phyloP scores from a whole-genome alignment of 2,329 filamentous ascomycete genomes.

The Lasiodiplodia citricola region DNA sequence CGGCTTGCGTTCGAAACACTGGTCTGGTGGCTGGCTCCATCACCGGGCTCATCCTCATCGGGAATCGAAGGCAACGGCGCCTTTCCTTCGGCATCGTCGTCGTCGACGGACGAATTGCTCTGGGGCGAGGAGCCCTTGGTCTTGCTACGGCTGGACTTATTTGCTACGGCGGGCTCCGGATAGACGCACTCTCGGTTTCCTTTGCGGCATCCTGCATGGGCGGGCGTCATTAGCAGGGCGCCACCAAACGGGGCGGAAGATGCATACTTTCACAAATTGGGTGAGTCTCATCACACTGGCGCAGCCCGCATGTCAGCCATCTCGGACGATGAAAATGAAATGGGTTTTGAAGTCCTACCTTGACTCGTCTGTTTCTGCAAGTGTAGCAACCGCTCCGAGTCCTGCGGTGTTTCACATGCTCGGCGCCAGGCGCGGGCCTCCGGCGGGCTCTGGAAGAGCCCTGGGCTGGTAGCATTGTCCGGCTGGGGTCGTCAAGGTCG shows the following conservation, averaged over 20 bases:
- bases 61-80: slow-evolving; percentile 49
- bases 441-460: slow-evolving; percentile 35
- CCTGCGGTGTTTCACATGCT: slow-evolving; percentile 89
- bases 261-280: slow-evolving; percentile 78
- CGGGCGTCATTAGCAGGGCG: slow-evolving; percentile 30
- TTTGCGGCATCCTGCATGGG: slow-evolving; percentile 76
- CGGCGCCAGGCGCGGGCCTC: slow-evolving; percentile 46
- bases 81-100: slow-evolving; percentile 53
- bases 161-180: slow-evolving; percentile 69
- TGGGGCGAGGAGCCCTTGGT: slow-evolving; percentile 54
- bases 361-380: slow-evolving; percentile 86
- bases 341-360: slow-evolving; percentile 50
- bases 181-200: slow-evolving; percentile 90
- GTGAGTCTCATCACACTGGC: slow-evolving; percentile 85
- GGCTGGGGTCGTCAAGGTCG: slow-evolving; percentile 43
- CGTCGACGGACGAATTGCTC: slow-evolving; percentile 59
- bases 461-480: slow-evolving; percentile 34
- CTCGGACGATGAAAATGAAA: slow-evolving; percentile 1
- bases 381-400: slow-evolving; percentile 95
- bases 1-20: slow-evolving; percentile 33
- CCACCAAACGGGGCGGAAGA: slow-evolving; percentile 21
- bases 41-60: slow-evolving; percentile 53
- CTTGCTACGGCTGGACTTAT: slow-evolving; percentile 53
- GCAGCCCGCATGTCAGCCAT: slow-evolving; percentile 24
- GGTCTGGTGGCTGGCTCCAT: slow-evolving; percentile 32